Evolutionary conservation across 2,329 filamentous ascomycete genomes (phyloP), one percentile per base, ranked within the genome.

Genomic region (Colletotrichum zoysiae): DNA sequence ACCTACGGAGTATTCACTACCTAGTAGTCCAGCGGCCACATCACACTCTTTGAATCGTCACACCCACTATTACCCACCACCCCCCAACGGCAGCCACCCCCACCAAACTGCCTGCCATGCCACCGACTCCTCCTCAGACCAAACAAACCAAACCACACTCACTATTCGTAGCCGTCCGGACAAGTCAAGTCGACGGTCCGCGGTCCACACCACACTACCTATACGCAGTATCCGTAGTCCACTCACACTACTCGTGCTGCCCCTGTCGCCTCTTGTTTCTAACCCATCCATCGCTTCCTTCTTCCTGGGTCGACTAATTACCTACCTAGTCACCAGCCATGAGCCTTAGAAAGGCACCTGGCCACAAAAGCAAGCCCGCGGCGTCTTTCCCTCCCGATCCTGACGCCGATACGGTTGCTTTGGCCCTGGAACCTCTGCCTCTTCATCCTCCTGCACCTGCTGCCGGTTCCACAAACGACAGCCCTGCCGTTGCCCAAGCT

Each of bases 361-460:
- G 70, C 67, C 60, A 61, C 66, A 73, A 73, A 66, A 73, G 67
- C 70, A 73, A 73, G 38, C 60, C 61, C 6, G 40, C 40, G 46
- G 60, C 70, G 50, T 40, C 60, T 23, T 70, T 72, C 35, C 66
- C 53, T 60, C 53, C 48, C 38, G 70, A 73, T 50, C 66, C 67
- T 35, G 70, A 70, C 42, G 55, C 70, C 60, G 67, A 70, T 61
- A 70, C 66, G 38, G 65, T 68, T 59, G 65, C 69, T 63, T 55
- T 71, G 65, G 58, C 69, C 40, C 56, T 73, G 18, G 58, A 70
- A 57, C 55, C 67, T 56, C 18, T 73, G 23, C 69, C 69, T 63
- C 58, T 69, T 55, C 69, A 65, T 63, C 58, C 64, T 55, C 23
- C 33, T 71, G 42, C 68, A 51, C 42, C 68, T 58, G 63, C 57